Base-by-base conservation (phyloP, 2,329 filamentous ascomycete genomes). In the Juglanconis sp. region DNA sequence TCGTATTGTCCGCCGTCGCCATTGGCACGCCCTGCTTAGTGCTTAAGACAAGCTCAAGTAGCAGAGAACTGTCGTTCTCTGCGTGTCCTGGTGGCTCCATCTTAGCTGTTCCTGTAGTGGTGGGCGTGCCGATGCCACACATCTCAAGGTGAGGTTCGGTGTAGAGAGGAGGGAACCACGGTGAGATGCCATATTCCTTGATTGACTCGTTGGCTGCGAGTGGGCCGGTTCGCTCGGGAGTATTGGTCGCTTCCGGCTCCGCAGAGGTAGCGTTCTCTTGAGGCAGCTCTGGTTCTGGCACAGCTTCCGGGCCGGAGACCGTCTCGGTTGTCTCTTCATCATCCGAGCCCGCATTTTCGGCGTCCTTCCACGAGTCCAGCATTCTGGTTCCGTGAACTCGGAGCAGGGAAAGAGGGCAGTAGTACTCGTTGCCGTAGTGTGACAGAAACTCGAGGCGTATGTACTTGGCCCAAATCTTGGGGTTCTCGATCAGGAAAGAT, bases 341-440 rank as follows among this genome's bases (percentile, higher is more conserved):
- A n/a, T 87, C 84, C 58, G 84, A 84, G 15, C 81, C 78, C 46
- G 81, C 78, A 31, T 48, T 48, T 65, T 96, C 91, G 59, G 90
- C 88, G 58, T 96, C 90, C 70, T 94, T 92, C 78, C 90, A 91
- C 59, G 94, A 93, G 71, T 99, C 92, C 68, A 98, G 86, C 87
- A 99, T 90, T 79, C 96, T 95, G 0, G 94, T 96, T 6, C 95
- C 95, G 74, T 99, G 95, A 5, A 99, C 90, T 57, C 95, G 86
- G 56, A 99, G 79, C 17, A 99, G 76, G 62, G 94, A 97, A 15
- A 99, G 79, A 0, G 95, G 95, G 69, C 95, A 99, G 72, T 96
- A 99, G 72, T 91, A 99, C 72, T 99, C 95, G 67, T 93, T 96
- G 8, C 95, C 95, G 72, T 94, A 99, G 72, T 99, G 94, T 4